A percentile compares a stretch with the other conserved stretches of the same genome.
Conservation (phyloP, 2,329 filamentous ascomycete genomes). For the Aspergillus neoniger region DNA sequence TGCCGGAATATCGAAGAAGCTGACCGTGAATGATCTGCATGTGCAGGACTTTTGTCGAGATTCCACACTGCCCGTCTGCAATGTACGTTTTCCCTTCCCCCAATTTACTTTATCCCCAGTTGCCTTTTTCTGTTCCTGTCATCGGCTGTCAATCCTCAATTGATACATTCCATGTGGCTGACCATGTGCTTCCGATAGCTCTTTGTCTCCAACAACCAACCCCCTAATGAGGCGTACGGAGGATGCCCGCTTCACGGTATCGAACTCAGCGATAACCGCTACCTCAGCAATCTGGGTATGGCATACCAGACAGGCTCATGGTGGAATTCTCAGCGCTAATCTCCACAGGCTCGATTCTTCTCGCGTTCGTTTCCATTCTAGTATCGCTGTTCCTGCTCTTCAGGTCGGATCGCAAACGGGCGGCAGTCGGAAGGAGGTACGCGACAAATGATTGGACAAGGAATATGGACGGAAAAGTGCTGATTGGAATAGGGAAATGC, state of each 20-base stretch:
- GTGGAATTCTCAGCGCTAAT: slow-evolving; percentile 16
- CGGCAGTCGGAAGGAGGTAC: slow-evolving; percentile 89
- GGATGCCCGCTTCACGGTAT: slow-evolving; percentile 80
- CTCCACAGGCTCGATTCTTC: slow-evolving; percentile 74
- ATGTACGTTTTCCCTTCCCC: slow-evolving; percentile 59
- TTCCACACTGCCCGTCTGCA: slow-evolving; percentile 80
- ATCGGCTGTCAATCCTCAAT: slow-evolving; percentile 1
- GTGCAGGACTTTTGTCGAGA: slow-evolving; percentile 77
- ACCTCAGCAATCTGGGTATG: slow-evolving; percentile 81
- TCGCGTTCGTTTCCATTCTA: slow-evolving; percentile 75
- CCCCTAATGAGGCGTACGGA: slow-evolving; percentile 60
- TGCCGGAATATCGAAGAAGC: slow-evolving; percentile 4
- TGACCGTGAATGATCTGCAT: slow-evolving; percentile 27
- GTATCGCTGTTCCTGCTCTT: slow-evolving; percentile 68
- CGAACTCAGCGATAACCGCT: slow-evolving; percentile 61
- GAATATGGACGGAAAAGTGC: not conserved
- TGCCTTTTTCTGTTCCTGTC: slow-evolving; percentile 4
- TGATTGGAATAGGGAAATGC: slow-evolving; percentile 74
- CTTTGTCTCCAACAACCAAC: slow-evolving; percentile 62
- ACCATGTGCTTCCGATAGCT: slow-evolving; percentile 54
- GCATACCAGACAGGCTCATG: slow-evolving; percentile 18
- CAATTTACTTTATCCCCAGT: slow-evolving; percentile 1
- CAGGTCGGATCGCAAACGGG: slow-evolving; percentile 84
- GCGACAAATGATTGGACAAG: slow-evolving; percentile 24
- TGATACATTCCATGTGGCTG: slow-evolving; percentile 14